Evolutionary conservation across 2,329 filamentous ascomycete genomes (phyloP), one percentile per base, ranked within the genome.

Genomic region (Dactylellina sp.): DNA sequence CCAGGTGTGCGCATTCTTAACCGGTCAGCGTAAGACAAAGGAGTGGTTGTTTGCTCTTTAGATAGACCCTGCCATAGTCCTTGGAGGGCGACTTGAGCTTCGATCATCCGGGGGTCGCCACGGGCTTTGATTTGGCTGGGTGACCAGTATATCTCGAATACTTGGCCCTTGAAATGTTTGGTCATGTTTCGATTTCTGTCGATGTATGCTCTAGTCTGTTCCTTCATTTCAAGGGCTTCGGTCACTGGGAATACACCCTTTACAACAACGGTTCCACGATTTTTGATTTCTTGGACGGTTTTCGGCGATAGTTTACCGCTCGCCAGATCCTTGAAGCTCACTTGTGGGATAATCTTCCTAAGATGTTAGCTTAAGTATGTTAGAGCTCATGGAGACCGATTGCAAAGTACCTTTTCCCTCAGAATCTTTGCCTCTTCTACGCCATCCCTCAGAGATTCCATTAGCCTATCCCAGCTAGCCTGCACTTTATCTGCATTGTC

Each of bases 131-230:
- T 82, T 79, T 93, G 91, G 0, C 89, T 83, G 0, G 84, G 83
- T 0, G 89, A 89, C 90, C 90, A 92, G 81, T 92, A 93, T 0
- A 93, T 82, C 79, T 92, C 90, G 78, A 87, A 91, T 4, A 93
- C 89, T 47, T 90, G 88, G 0, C 84, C 80, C 0, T 89, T 91
- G 75, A 91, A 93, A 1, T 87, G 89, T 82, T 82, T 84, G 2
- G 87, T 89, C 2, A 82, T 82, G 0, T 87, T 61, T 20, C 56
- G 85, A 78, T 93, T 93, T 60, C 84, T 84, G 11, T 81, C 81
- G 5, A 91, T 85, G 76, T 93, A 93, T 6, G 86, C 85, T 75
- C 88, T 85, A 4, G 89, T 82, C 71, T 89, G 84, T 7, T 83
- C 82, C 81, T 93, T 93, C 77, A 88, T 90, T 0, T 82, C 83